A percentile compares a stretch with the other conserved stretches of the same genome.
Evolutionary conservation across 345 rosid species (phyloP).

Genomic region (Lumnitzera littorea): DNA sequence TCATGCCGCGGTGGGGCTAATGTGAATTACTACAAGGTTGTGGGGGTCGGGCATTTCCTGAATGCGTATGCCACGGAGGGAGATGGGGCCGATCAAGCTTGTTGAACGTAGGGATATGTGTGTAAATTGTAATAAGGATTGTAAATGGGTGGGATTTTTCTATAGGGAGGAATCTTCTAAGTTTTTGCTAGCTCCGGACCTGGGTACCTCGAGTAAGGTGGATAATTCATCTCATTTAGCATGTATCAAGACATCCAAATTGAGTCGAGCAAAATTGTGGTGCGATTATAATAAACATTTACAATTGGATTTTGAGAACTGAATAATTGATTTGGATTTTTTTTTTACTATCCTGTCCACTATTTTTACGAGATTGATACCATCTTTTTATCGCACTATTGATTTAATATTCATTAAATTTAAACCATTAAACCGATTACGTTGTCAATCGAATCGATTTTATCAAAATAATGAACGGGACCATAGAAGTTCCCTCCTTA

Average conservation of each 20-base stretch:
- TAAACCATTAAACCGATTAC: too few species aligned
- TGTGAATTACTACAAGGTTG: not conserved
- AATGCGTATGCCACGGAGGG: slow-evolving; percentile 2
- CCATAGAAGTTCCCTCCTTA: too few species aligned
- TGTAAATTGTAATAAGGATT: not conserved
- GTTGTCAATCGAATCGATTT: too few species aligned
- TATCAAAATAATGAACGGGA: too few species aligned
- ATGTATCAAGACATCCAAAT: slow-evolving; percentile 14
- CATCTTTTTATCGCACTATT: too few species aligned
- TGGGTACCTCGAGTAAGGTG: slow-evolving; percentile 17
- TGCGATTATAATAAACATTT: too few species aligned
- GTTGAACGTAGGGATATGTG: slow-evolving; percentile 4
- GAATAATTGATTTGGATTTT: too few species aligned
- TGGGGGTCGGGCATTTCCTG: slow-evolving; percentile 4
- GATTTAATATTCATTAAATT: too few species aligned
- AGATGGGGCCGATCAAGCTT: slow-evolving; percentile 4
- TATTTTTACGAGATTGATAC: too few species aligned
- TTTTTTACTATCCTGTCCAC: too few species aligned
- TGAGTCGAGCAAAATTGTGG: not conserved
- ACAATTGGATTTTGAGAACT: too few species aligned
- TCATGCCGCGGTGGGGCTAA: not conserved
- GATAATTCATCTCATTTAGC: slow-evolving; percentile 19
- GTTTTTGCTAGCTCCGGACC: slow-evolving; percentile 19
- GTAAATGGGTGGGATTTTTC: slow-evolving; percentile 20
- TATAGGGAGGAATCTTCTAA: slow-evolving; percentile 15